Evolutionary conservation across 2,329 filamentous ascomycete genomes (phyloP).

Genomic region (Penicillium paneum): DNA sequence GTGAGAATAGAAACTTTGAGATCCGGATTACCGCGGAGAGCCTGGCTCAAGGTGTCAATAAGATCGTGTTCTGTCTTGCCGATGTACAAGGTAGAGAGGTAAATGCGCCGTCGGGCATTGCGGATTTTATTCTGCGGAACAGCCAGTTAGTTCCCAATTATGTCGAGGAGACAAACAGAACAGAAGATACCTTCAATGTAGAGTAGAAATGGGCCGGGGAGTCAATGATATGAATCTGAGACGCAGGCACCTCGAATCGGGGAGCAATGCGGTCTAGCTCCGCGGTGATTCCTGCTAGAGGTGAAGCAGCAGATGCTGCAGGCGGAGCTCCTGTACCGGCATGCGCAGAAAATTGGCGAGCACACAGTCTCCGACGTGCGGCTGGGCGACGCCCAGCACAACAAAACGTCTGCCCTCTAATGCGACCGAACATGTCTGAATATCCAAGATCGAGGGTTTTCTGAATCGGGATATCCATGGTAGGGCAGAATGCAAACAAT

Average conservation of each 20-base stretch:
- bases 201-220: constrained; percentile 88
- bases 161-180: constrained; percentile 1
- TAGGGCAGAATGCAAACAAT: constrained; percentile 31
- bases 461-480: constrained; percentile 22
- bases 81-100: constrained; percentile 94
- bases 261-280: constrained; percentile 88
- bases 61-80: constrained; percentile 89
- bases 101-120: constrained; percentile 73
- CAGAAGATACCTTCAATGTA: constrained; percentile 69
- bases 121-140: constrained; percentile 69
- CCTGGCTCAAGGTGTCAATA: constrained; percentile 71
- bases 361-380: constrained; percentile 30
- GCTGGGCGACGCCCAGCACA: constrained; percentile 32
- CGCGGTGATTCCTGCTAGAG: constrained; percentile 58
- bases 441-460: constrained; percentile 11
- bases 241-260: constrained; percentile 80
- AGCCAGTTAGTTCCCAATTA: constrained; percentile 1
- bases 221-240: constrained; percentile 73
- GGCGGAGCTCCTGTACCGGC: constrained; percentile 23
- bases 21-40: constrained; percentile 69
- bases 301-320: constrained; percentile 37
- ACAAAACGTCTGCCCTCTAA: constrained; percentile 39
- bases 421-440: constrained; percentile 39
- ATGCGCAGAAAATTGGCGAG: constrained; percentile 40
- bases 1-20: constrained; percentile 86